Base-by-base conservation (phyloP, 2,329 filamentous ascomycete species). In the Diaporthe sp. region DNA sequence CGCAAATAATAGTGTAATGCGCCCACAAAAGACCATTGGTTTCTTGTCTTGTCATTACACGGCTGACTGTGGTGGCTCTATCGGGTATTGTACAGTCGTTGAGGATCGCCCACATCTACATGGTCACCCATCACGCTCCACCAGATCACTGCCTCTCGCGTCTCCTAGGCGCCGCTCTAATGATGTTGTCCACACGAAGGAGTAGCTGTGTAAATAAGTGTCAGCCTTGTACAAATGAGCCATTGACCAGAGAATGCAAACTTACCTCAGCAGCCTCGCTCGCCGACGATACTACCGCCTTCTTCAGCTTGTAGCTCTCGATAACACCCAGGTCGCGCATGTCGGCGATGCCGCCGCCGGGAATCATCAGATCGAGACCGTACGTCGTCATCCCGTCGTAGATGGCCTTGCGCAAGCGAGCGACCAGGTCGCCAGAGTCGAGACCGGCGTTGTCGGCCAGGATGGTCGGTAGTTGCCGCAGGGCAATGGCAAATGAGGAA, bases 231-330 rank as follows among this genome's bases (percentile, higher is more conserved):
- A 13, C 8, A 39, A 15, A 28, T 39, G n/a, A 9, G 44, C 12
- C 8, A 53, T 58, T 25, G 63, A 6, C 17, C 44, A 34, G 31
- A 55, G 63, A 55, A 61, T 42, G 15, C 37, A 9, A 47, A 84
- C 92, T 88, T 89, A 97, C 95, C 91, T 99, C 97, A 79, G 97
- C 96, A 78, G 97, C 97, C 87, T 99, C 97, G 75, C 95, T 97
- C 31, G 97, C 97, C 77, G 95, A 98, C 72, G 94, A 97, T 71
- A 99, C 97, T 73, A 99, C 97, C n/a, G 97, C 97, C 84, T 92
- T 94, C 91, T 99, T 99, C 84, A 99, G 87, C 90, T 99, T 99
- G 90, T 98, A 98, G 85, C 95, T 98, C 88, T 99, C 97, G 79
- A 99, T 94, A 39, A 99, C 96, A 60, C 97, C 97, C 65, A 98